A percentile compares a stretch with the other conserved stretches of the same genome.
Conservation (phyloP, 768 basidiomycete species). For the Porpolomopsis calyptriformis region DNA sequence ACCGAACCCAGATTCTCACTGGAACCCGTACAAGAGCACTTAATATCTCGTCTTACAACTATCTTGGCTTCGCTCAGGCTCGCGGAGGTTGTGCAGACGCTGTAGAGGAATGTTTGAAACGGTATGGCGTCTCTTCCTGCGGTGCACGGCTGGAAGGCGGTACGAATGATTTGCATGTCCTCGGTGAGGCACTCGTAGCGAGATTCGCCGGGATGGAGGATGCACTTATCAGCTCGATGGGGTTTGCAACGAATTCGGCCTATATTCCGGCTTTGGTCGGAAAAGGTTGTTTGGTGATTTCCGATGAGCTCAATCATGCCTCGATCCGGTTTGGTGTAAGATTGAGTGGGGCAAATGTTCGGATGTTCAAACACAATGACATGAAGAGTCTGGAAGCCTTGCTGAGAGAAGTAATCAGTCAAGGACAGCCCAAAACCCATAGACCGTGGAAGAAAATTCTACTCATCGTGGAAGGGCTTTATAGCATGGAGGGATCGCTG, state of each 20-base stretch:
- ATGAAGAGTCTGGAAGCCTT: conserved; percentile 73
- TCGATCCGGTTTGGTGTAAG: conserved; percentile 90
- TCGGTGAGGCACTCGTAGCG: conserved; percentile 79
- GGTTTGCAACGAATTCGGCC: conserved; percentile 93
- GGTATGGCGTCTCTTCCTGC: conserved; percentile 71
- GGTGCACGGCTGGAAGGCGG: conserved; percentile 78
- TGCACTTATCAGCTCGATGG: conserved; percentile 85
- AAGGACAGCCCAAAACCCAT: conserved; percentile 96
- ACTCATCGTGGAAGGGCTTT: conserved; percentile 88
- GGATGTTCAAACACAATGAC: conserved; percentile 97
- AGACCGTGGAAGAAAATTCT: conserved; percentile 99
- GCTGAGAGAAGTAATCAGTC: conserved; percentile 84
- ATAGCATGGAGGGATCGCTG: conserved; percentile 97
- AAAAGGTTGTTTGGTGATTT: conserved; percentile 91
- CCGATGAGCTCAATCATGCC: conserved; percentile 94
- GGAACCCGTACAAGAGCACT: conserved; percentile 79
- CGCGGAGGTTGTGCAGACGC: conserved; percentile 91
- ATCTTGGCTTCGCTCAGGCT: conserved; percentile 94
- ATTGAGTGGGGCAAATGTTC: conserved; percentile 76
- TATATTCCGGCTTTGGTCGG: conserved; percentile 83
- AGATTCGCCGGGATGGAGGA: conserved; percentile 87
- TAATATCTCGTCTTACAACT: conserved; percentile 98
- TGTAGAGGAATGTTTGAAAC: conserved; percentile 71
- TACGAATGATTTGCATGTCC: conserved; percentile 72
- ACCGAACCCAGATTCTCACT: conserved; percentile 64